Evolutionary conservation across 2,329 filamentous ascomycete species (phyloP).

Genomic region (Arthroderma uncinatum): DNA sequence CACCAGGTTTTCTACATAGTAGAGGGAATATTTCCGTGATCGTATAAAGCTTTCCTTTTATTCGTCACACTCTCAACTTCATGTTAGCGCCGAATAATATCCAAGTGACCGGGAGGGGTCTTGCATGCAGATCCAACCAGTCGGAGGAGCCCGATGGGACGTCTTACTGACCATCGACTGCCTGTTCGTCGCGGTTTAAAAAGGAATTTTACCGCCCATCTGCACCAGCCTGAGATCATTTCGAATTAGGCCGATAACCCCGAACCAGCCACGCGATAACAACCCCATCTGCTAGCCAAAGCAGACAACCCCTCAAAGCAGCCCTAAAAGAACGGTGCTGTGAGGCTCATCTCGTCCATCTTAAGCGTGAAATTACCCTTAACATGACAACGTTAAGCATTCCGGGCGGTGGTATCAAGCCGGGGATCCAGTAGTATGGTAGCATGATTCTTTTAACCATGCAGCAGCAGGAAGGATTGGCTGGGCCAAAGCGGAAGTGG

Average conservation of each 20-base stretch:
- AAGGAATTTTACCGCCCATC: neutral
- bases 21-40: neutral
- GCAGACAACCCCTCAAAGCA: neutral
- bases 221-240: neutral
- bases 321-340: neutral
- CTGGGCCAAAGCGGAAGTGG: neutral
- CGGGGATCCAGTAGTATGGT: neutral
- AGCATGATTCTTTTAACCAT: neutral
- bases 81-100: neutral
- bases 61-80: neutral
- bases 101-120: neutral
- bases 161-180: neutral
- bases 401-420: neutral
- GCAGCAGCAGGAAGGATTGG: neutral
- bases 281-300: neutral
- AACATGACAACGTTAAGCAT: too few species aligned
- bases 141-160: neutral
- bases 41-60: neutral
- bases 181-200: neutral
- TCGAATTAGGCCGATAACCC: neutral
- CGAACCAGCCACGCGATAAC: neutral
- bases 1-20: neutral
- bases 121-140: neutral
- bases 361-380: too few species aligned
- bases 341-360: too few species aligned